Evolutionary conservation across 345 rosid genomes (phyloP).

Genomic region (Gynandropsis gynandra): DNA sequence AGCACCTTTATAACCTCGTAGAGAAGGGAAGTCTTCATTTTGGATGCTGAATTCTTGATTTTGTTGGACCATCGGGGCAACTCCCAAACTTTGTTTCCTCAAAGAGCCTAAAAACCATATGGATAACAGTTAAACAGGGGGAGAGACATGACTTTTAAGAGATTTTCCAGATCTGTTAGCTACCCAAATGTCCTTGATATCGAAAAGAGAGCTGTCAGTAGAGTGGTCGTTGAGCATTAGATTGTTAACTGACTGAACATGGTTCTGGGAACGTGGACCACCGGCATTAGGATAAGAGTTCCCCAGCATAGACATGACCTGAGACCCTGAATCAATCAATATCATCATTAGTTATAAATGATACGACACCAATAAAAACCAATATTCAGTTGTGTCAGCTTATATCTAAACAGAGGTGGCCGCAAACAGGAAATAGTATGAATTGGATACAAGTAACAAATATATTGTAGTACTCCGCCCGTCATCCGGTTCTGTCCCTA

Average conservation of each 20-base stretch:
- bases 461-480: conserved; percentile 88
- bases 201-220: conserved; percentile 90
- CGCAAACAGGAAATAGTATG: neutral
- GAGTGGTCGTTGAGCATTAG: conserved; percentile 79
- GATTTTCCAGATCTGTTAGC: conserved; percentile 3
- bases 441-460: conserved; percentile 6
- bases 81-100: conserved; percentile 82
- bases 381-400: conserved; percentile 7
- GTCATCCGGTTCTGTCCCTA: conserved; percentile 88
- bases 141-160: conserved; percentile 15
- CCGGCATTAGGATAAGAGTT: conserved; percentile 69
- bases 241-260: conserved; percentile 78
- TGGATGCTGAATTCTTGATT: conserved; percentile 99
- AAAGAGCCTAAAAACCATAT: conserved; percentile 54
- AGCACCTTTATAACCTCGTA: conserved; percentile 96
- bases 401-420: neutral
- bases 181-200: conserved; percentile 99
- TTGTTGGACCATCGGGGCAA: conserved; percentile 82
- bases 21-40: conserved; percentile 98
- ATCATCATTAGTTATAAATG: conserved; percentile 6
- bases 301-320: conserved; percentile 80
- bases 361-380: conserved; percentile 2
- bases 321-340: conserved; percentile 58
- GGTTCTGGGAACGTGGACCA: conserved; percentile 83
- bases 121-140: conserved; percentile 24